Conservation (phyloP, 306 rosid genomes). For the Pyrus pyrifolia region DNA sequence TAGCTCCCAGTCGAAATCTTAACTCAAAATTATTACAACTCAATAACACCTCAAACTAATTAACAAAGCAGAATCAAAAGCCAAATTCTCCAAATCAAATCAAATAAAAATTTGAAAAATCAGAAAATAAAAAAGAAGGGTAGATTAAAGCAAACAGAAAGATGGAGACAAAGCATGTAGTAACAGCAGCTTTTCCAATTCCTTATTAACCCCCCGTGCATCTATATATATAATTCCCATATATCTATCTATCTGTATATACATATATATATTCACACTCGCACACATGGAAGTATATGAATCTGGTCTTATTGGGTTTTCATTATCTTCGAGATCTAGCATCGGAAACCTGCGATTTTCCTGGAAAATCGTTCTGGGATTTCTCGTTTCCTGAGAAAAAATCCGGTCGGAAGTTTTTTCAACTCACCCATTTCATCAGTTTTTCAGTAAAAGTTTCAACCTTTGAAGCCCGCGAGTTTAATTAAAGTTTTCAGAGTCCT, state of each 20-base stretch:
- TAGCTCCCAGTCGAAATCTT: background rate
- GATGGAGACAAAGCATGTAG: slow-evolving; percentile 11
- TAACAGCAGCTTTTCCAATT: slow-evolving; percentile 6
- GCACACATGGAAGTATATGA: slow-evolving; percentile 1
- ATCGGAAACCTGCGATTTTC: slow-evolving; percentile 29
- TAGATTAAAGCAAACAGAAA: background rate
- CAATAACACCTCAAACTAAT: background rate
- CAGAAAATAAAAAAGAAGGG: background rate
- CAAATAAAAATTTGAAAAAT: background rate
- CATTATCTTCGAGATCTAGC: slow-evolving; percentile 35
- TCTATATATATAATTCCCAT: background rate
- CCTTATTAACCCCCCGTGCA: background rate
- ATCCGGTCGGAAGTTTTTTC: slow-evolving; percentile 14
- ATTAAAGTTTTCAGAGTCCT: background rate
- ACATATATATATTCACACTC: background rate
- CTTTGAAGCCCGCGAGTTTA: background rate
- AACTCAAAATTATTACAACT: slow-evolving; percentile 4
- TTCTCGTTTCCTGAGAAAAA: slow-evolving; percentile 39
- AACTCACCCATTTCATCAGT: background rate
- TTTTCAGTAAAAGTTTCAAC: background rate
- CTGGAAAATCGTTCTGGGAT: slow-evolving; percentile 28
- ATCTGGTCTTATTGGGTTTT: slow-evolving; percentile 6
- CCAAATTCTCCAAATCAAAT: background rate
- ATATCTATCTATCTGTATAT: background rate
- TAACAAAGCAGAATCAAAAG: background rate